A percentile compares a stretch with the other conserved stretches of the same genome.
phyloP scores from a whole-genome alignment of 2,329 filamentous ascomycete species.

The Colletotrichum kahawae region DNA sequence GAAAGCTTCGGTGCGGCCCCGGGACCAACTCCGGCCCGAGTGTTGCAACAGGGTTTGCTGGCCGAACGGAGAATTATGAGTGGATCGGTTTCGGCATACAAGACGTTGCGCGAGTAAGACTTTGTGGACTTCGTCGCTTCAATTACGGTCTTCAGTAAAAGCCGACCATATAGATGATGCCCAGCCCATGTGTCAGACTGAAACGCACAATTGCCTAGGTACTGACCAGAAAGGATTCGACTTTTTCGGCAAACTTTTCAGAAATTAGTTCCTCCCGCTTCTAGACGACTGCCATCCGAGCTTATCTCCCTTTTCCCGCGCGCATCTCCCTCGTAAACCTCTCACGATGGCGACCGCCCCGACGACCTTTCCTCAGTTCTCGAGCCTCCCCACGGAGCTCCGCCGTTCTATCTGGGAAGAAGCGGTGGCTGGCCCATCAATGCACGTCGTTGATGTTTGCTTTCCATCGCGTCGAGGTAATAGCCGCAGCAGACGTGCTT shows the following conservation, averaged over 20 bases:
- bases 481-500: neutral
- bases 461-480: slow-evolving; percentile 25
- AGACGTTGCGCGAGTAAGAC: neutral
- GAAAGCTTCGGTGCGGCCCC: neutral
- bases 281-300: neutral
- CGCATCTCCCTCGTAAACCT: neutral
- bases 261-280: neutral
- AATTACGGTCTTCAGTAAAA: neutral
- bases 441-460: slow-evolving; percentile 32
- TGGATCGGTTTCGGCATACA: neutral
- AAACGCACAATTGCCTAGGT: neutral
- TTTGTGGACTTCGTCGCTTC: neutral
- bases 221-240: neutral
- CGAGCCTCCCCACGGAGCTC: neutral
- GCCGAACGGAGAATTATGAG: neutral
- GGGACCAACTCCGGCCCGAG: neutral
- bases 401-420: slow-evolving; percentile 4
- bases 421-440: slow-evolving; percentile 20
- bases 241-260: neutral
- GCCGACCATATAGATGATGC: neutral
- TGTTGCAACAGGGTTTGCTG: neutral
- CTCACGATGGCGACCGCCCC: slow-evolving; percentile 34
- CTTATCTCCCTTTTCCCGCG: neutral
- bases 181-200: neutral
- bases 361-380: neutral